Percentiles rank a stretch among this genome's conserved stretches.
Conservation (phyloP, 371 early-diverging fungal species). For the Amoeboaphelidium protococcarum region DNA sequence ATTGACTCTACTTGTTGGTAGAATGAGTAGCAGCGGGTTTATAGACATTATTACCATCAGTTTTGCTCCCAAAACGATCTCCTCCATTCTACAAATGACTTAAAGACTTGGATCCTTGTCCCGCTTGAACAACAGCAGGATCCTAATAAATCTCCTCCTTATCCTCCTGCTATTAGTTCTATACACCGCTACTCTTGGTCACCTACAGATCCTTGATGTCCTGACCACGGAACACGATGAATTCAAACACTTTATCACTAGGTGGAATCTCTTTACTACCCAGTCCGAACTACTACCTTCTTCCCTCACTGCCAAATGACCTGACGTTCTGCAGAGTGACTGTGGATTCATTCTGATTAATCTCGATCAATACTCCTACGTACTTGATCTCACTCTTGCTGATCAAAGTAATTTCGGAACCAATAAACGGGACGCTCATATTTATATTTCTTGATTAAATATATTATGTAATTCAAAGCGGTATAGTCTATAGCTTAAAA, state of each 20-base stretch:
- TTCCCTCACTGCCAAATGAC: constrained; percentile 20
- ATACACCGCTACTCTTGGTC: constrained; percentile 33
- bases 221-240: constrained; percentile 67
- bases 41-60: too few relatives aligned
- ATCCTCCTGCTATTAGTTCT: constrained; percentile 21
- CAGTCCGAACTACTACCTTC: too few relatives aligned
- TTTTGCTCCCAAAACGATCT: too few relatives aligned
- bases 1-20: too few relatives aligned
- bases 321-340: constrained; percentile 55
- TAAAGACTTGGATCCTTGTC: too few relatives aligned
- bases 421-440: neutral
- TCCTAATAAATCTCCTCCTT: constrained; percentile 40
- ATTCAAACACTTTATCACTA: constrained; percentile 55
- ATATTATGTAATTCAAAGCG: too few relatives aligned
- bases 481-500: too few relatives aligned
- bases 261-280: constrained; percentile 48
- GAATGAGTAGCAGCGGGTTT: too few relatives aligned
- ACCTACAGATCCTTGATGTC: constrained; percentile 82
- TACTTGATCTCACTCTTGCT: constrained; percentile 74
- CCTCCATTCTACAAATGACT: too few relatives aligned
- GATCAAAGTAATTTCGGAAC: constrained; percentile 23
- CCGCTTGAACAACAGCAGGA: constrained; percentile 60
- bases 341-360: constrained; percentile 63
- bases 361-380: constrained; percentile 57
- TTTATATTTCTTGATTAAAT: neutral